Evolutionary conservation across 2,329 filamentous ascomycete species (phyloP).

Genomic region (Penicillium sp.): DNA sequence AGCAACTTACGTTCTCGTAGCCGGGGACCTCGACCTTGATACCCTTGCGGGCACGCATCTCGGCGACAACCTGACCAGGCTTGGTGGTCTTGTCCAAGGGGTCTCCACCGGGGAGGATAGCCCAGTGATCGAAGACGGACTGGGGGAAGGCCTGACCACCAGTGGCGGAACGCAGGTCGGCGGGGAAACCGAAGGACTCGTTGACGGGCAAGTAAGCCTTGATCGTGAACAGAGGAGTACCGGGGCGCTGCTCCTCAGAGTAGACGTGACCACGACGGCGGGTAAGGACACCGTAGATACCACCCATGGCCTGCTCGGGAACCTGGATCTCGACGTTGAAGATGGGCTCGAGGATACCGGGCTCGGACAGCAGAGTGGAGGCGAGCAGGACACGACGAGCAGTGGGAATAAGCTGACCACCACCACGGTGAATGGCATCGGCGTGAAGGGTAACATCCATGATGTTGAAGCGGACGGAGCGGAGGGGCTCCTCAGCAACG

Average conservation of each 20-base stretch:
- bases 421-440: constrained; percentile 99
- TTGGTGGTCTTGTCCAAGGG: constrained; percentile 79
- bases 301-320: constrained; percentile 97
- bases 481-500: constrained; percentile 97
- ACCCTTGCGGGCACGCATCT: constrained; percentile 99
- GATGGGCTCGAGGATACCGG: constrained; percentile 91
- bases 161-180: constrained; percentile 89
- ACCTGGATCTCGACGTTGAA: constrained; percentile 99
- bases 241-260: constrained; percentile 94
- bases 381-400: constrained; percentile 97
- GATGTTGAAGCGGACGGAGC: constrained; percentile 96
- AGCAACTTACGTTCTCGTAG: constrained; percentile 83
- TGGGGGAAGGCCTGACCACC: constrained; percentile 99
- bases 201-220: constrained; percentile 96
- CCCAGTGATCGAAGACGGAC: constrained; percentile 98
- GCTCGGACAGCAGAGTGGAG: constrained; percentile 83
- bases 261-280: constrained; percentile 98
- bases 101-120: constrained; percentile 90
- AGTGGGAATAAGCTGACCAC: constrained; percentile 98
- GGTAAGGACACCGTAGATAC: constrained; percentile 99
- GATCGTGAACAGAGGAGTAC: constrained; percentile 99
- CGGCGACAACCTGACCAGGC: constrained; percentile 77
- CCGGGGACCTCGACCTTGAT: constrained; percentile 93
- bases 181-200: constrained; percentile 99
- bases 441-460: constrained; percentile 99